Percentiles rank a stretch among this genome's conserved stretches.
Evolutionary conservation across 2,329 filamentous ascomycete genomes (phyloP).

Genomic region (Cladorrhinum sp.): DNA sequence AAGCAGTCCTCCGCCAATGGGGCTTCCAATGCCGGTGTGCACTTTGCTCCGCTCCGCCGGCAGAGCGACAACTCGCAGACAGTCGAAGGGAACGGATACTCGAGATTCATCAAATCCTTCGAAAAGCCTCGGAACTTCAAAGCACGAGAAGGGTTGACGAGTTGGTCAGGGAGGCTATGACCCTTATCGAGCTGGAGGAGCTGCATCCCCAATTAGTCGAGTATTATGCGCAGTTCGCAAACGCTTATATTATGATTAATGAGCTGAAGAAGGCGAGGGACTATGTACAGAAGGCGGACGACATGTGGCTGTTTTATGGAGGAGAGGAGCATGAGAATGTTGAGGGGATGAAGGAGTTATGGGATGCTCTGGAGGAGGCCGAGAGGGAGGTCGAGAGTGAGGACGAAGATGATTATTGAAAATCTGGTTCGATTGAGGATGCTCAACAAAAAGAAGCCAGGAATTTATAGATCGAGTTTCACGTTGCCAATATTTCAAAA

Average conservation of each 20-base stretch:
- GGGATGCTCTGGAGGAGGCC: slow-evolving; percentile 13
- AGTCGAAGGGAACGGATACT: slow-evolving; percentile 24
- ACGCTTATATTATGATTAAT: slow-evolving; percentile 24
- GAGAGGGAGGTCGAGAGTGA: slow-evolving; percentile 10
- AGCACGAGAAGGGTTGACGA: slow-evolving; percentile 2
- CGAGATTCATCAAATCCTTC: slow-evolving; percentile 24
- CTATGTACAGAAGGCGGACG: slow-evolving; percentile 17
- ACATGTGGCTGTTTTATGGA: slow-evolving; percentile 22
- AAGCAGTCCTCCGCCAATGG: slow-evolving; percentile 22
- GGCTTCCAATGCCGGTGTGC: slow-evolving; percentile 28
- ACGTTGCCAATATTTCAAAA: no score
- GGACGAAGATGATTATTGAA: no score
- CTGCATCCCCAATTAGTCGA: slow-evolving; percentile 29
- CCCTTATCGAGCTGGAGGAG: slow-evolving; percentile 27
- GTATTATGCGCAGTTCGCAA: slow-evolving; percentile 28
- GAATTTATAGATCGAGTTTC: no score
- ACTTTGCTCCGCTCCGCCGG: slow-evolving; percentile 20
- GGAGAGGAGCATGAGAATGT: slow-evolving; percentile 26
- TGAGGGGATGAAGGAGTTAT: slow-evolving; percentile 20
- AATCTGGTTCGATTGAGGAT: no score
- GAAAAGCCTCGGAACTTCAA: slow-evolving; percentile 6
- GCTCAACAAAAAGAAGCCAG: no score
- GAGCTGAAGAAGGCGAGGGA: slow-evolving; percentile 17
- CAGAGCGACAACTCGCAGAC: slow-evolving; percentile 20
- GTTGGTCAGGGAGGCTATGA: slow-evolving; percentile 24